Base-by-base conservation (phyloP, 2,329 filamentous ascomycete species). In the Curvularia lunata region DNA sequence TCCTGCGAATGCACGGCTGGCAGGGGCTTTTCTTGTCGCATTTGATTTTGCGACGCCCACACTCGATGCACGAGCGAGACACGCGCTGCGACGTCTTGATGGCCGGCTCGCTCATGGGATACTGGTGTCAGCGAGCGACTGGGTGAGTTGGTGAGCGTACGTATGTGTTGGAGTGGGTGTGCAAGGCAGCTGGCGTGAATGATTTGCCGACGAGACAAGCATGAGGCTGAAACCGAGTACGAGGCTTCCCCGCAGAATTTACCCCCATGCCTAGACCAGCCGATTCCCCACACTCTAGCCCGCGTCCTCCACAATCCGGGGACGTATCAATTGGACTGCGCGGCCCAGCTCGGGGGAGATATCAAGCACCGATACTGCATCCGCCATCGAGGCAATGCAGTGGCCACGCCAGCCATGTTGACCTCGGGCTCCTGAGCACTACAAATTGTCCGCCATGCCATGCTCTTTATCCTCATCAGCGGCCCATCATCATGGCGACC, bases 11-110 rank as follows among this genome's bases (percentile, higher is more conserved):
- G 23, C 52, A 61, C 8, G 56, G 59, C 32, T 52, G 48, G 34
- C 52, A 59, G 16, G 59, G 59, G 27, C 47, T 56, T 21, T 61
- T 61, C 41, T 59, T 61, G 48, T 61, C 59, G 52, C 59, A 61
- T 34, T 52, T 58, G 56, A 59, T 61, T 43, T 59, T 61, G 28
- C 58, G 58, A 25, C 58, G 54, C 28, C 58, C 50, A 37, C 58
- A 61, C 34, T 61, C 59, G 42, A 55, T 45, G 32, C 59, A 61
- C 27, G 55, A 61, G 19, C 56, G 55, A 16, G 51, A 52, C 21
- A 61, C 51, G 32, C 58, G 55, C 38, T 61, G 58, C 28, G 51
- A 58, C 16, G 51, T 58, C 45, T 61, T 61, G 58, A 58, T 61
- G 28, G 49, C 49, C 25, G 48, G 18, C 18, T 56, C 54, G 13